Evolutionary conservation across 2,329 filamentous ascomycete genomes (phyloP), one percentile per base, ranked within the genome.

Genomic region (Coniella lustricola): DNA sequence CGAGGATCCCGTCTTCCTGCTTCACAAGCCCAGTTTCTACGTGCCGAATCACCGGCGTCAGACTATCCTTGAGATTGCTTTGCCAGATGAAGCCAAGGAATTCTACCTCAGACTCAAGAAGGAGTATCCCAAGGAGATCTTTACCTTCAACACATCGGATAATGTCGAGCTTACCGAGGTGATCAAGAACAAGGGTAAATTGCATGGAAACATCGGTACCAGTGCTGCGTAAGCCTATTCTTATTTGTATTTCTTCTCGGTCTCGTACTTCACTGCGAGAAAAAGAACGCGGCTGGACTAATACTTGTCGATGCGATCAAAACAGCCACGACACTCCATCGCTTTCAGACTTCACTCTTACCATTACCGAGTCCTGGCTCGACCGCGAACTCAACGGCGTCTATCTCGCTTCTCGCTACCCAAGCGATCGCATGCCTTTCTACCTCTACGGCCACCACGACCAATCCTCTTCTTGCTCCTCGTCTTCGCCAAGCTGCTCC

Each of bases 401-500:
- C 3, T 59, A 60, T 34, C 66, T 64, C 1, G 62, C 66, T 5
- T 43, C 51, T 1, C 45, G 57, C 0, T 72, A 71, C 17, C 71
- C 70, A 0, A 12, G 48, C 0, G 54, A 57, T 0, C 64, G 59
- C 53, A 69, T 68, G 64, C 69, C 69, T 0, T 72, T 72, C 46
- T 73, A 71, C 29, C 60, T 72, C n/a, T 73, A 72, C 49, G 68
- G 70, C 7, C 60, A 46, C 7, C 31, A 56, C 2, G 37, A 58
- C 0, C 62, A 70, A 35, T 10, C 36, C 10, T 29, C 25, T 10
- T 29, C 25, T 10, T 29, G 5, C 5, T 29, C 25, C 25, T 29
- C 25, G 25, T 29, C 25, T 10, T 29, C 25, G 25, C n/a, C n/a
- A n/a, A n/a, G n/a, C 4, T 7, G 16, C 34, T n/a, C 17, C 20